Evolutionary conservation across 1,139 yeast species (phyloP), one percentile per base, ranked within the genome.

Genomic region (Magnusiomyces sp.): DNA sequence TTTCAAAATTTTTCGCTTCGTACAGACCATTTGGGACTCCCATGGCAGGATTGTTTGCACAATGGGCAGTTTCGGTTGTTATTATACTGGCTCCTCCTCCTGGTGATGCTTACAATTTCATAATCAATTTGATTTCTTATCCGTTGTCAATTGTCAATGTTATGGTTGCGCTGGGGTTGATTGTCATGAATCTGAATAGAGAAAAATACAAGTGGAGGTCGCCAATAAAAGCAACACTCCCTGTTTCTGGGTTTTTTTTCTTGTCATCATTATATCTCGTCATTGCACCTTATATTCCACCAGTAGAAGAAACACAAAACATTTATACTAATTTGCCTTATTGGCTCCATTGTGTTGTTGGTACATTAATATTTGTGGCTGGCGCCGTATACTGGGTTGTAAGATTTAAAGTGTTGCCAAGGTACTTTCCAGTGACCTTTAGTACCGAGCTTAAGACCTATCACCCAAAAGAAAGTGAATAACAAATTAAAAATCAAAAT

Each of bases 301-400:
- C 73, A 36, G 70, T 62, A 40, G 85, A 83, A 36, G 59, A 56
- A 40, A n/a, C n/a, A n/a, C 84, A 83, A 68, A 72, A 73, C 46
- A 89, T 83, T 52, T 86, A 84, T 73, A 69, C 77, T 43, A 60
- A 64, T 50, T 70, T 84, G 60, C 95, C 94, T 40, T 87, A 85
- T 70, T 87, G 80, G 75, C 75, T 83, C 51, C 95, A 85, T 65
- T 81, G 89, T 61, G 95, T 85, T 46, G 88, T 84, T 20, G 83
- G 94, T 10, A 77, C 89, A 82, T 92, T 83, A 55, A 73, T 87
- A 43, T 83, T 87, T 59, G 85, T 73, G 6, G 65, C 81, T 52
- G 95, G 95, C 55, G 80, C 75, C 29, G 58, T 75, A 1, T 86
- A 85, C 69, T 87, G 90, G 87, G n/a, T n/a, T n/a, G n/a, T n/a